These are phyloP conservation scores for Mortierella sp. DNA, from an alignment of 371 early-diverging fungal species.

Conservation along the genomic window DNA sequence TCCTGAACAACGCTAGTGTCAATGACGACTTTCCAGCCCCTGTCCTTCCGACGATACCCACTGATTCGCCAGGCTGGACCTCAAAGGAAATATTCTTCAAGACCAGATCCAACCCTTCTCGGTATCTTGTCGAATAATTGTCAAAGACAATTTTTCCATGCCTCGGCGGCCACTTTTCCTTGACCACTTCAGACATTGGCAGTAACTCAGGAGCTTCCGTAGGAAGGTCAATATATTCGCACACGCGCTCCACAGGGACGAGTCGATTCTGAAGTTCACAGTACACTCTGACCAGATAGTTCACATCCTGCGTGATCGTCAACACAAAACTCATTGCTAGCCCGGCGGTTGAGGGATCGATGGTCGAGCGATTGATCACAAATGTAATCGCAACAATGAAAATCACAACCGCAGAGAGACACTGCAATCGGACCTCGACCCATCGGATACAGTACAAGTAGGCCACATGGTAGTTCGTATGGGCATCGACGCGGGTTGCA, in stretches of 20 bases:
- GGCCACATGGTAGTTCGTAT: conserved; percentile 72
- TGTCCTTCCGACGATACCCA: conserved; percentile 69
- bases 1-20: conserved; percentile 71
- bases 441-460: conserved; percentile 82
- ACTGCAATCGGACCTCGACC: conserved; percentile 78
- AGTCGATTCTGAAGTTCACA: conserved; percentile 72
- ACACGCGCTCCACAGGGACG: conserved; percentile 75
- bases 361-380: conserved; percentile 41
- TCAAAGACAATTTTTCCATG: conserved; percentile 11
- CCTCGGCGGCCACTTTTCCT: conserved; percentile 52
- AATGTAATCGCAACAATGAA: conserved; percentile 59
- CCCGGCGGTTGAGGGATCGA: conserved; percentile 80
- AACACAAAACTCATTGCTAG: conserved; percentile 79
- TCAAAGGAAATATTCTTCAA: conserved; percentile 64
- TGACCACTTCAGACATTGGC: conserved; percentile 11
- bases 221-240: conserved; percentile 63
- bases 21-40: conserved; percentile 76
- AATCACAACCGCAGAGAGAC: conserved; percentile 65
- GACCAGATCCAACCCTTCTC: conserved; percentile 55
- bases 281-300: conserved; percentile 46
- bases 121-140: conserved; percentile 29
- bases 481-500: conserved; percentile 58
- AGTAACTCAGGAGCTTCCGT: conserved; percentile 66
- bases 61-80: conserved; percentile 58
- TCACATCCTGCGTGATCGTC: conserved; percentile 67